Evolutionary conservation across 1,284 basidiomycete genomes (phyloP).

Genomic region (Trichosporon sp.): DNA sequence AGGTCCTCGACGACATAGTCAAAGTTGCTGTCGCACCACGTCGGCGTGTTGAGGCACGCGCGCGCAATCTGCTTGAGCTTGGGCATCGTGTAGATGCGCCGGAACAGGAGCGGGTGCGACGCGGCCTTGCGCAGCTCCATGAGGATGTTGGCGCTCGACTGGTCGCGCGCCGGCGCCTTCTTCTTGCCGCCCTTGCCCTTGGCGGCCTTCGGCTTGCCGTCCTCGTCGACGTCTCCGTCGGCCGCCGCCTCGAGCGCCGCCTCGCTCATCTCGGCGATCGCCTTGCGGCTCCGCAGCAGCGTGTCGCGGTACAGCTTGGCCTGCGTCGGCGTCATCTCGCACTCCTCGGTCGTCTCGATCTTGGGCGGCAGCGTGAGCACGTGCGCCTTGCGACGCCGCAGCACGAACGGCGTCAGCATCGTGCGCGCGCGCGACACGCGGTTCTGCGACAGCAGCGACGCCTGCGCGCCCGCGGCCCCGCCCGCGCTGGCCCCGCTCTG

Average conservation of each 20-base stretch:
- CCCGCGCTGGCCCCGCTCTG: conserved; percentile 11
- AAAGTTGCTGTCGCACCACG: conserved; percentile 70
- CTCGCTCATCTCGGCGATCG: conserved; percentile 65
- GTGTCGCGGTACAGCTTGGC: conserved; percentile 79
- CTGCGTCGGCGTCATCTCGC: conserved; percentile 84
- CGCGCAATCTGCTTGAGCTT: conserved; percentile 70
- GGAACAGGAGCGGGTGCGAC: conserved; percentile 92
- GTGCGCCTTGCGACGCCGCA: conserved; percentile 89
- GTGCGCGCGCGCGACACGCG: conserved; percentile 91
- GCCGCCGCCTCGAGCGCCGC: conserved; percentile 38
- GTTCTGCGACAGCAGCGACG: conserved; percentile 79
- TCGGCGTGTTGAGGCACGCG: conserved; percentile 81
- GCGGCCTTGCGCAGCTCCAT: conserved; percentile 97
- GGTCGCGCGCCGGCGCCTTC: conserved; percentile 32
- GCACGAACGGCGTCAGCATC: conserved; percentile 98
- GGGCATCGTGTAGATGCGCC: conserved; percentile 74
- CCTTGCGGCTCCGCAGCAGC: conserved; percentile 72
- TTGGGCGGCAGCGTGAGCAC: conserved; percentile 90
- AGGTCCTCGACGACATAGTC: conserved; percentile 86
- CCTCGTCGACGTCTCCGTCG: conserved; percentile 34
- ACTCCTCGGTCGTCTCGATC: conserved; percentile 87
- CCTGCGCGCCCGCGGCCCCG: conserved; percentile 32
- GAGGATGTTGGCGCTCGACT: conserved; percentile 67
- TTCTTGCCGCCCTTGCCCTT: conserved; percentile 62
- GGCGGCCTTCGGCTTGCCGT: conserved; percentile 52